Base-by-base conservation (phyloP, 352 stramenopile species). In the Globisporangium irregulare region DNA sequence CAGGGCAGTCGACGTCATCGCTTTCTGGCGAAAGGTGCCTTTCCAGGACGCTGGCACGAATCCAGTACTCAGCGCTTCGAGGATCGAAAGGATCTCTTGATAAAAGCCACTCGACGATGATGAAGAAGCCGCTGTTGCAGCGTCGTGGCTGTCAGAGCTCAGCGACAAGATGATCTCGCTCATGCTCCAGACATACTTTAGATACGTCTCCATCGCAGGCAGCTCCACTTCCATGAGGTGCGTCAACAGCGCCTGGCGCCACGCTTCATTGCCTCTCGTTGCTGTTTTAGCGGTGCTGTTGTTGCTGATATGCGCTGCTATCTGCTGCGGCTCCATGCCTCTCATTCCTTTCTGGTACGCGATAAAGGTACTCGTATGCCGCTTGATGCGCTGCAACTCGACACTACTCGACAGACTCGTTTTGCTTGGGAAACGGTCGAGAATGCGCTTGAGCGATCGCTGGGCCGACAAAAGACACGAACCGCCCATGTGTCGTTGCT, bases 171-270 rank as follows among this genome's bases (percentile, higher is more conserved):
- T 48, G 6, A 29, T 63, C 48, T 88, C 78, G 12, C 74, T 68
- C 1, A 73, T 68, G 15, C 59, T 71, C 78, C 82, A 87, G 18
- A 87, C 62, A 12, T 76, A 75, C 14, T 62, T 75, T 20, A 87
- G 55, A 54, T 87, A 87, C 2, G 50, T 43, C 27, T 83, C 78
- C 68, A 90, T 82, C 1, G 74, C 76, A n/a, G 78, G 78, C 5
- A 90, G 61, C 34, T 90, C 80, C 5, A 81, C 66, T 24, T 78
- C 62, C 25, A 75, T 64, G 29, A 90, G 64, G 46, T 90, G 78
- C 3, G 70, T 58, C 3, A 72, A 55, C 18, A 78, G 50, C 25
- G 75, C 71, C 3, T 70, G 61, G 22, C 71, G n/a, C 69, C 77
- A 82, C 4, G 20, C 29, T 59, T 25, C 48, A 34, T 5, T 60